Base-by-base conservation (phyloP, 768 basidiomycete genomes). In the Rhizopogon roseolus region DNA sequence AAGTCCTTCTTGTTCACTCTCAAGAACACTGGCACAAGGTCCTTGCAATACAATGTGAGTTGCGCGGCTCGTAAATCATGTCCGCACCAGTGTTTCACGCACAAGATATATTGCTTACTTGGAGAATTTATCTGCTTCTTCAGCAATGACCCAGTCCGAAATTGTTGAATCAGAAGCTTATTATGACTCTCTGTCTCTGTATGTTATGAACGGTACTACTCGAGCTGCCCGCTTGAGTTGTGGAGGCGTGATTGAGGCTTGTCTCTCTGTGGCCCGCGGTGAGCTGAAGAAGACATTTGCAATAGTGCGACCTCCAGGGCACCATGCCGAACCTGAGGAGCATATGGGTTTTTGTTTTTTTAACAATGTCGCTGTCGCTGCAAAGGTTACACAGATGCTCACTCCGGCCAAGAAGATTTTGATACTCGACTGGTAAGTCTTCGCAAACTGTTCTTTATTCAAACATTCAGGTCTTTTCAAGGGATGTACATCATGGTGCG, bases 301-400 rank as follows among this genome's bases (percentile, higher is more conserved):
- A 2, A 92, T 98, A 57, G 95, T 98, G 36, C 82, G 97, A 50
- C 97, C 97, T 11, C 97, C 97, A 0, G 97, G 97, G 0, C 97
- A 99, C 66, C 97, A 99, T 64, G 95, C 97, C 6, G 97, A 99
- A 66, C 97, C 97, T 5, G 92, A 97, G 59, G 89, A 95, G 65
- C 90, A 93, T 58, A 98, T 98, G 95, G 97, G 97, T 1, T 99
- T 99, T 69, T 98, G 97, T 71, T 97, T 99, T 75, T 97, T 94
- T 75, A 99, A 99, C 70, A 99, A 99, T 65, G 94, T 96, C 34
- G 88, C 97, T 0, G 90, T 99, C 14, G 95, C 95, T 1, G 81
- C 92, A 17, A 82, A 84, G 62, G 89, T 93, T 25, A 84, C 90
- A 17, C 86, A 91, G 65, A 73, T 87, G 57, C 61, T 76, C 52